Evolutionary conservation across 164 flowering plant genomes (phyloP).

Genomic region (Aristolochia contorta): DNA sequence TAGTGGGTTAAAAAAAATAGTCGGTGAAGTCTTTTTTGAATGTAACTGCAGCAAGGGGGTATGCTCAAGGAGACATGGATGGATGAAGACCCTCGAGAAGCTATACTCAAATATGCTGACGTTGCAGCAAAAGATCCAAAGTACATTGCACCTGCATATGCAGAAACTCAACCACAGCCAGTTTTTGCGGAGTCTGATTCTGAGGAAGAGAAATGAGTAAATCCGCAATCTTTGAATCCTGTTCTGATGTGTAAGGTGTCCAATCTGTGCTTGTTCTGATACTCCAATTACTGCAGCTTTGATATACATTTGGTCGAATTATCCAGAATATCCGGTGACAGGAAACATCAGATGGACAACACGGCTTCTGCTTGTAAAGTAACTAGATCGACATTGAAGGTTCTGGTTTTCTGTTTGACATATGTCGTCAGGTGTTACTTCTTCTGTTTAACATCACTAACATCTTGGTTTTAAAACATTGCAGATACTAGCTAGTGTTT

Average conservation of each 20-base stretch:
- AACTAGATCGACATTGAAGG: no score
- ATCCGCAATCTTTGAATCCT: background rate
- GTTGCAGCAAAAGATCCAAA: constrained; percentile 93
- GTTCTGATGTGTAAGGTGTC: background rate
- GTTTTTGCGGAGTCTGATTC: constrained; percentile 88
- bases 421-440: no score
- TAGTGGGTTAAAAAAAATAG: background rate
- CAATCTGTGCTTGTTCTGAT: no score
- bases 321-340: no score
- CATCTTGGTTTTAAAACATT: no score
- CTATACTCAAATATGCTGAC: constrained; percentile 90
- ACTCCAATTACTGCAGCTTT: no score
- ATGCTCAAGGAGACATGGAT: constrained; percentile 98
- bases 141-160: constrained; percentile 94
- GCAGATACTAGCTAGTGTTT: no score
- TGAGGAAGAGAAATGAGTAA: constrained; percentile 56
- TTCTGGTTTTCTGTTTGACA: no score
- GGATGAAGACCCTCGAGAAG: constrained; percentile 99
- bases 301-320: no score
- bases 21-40: constrained; percentile 6
- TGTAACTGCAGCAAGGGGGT: constrained; percentile 82
- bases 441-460: no score
- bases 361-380: no score
- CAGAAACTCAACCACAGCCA: constrained; percentile 81
- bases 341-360: no score